Evolutionary conservation across 2,329 filamentous ascomycete genomes (phyloP).

Genomic region (Emericellopsis atlantica): DNA sequence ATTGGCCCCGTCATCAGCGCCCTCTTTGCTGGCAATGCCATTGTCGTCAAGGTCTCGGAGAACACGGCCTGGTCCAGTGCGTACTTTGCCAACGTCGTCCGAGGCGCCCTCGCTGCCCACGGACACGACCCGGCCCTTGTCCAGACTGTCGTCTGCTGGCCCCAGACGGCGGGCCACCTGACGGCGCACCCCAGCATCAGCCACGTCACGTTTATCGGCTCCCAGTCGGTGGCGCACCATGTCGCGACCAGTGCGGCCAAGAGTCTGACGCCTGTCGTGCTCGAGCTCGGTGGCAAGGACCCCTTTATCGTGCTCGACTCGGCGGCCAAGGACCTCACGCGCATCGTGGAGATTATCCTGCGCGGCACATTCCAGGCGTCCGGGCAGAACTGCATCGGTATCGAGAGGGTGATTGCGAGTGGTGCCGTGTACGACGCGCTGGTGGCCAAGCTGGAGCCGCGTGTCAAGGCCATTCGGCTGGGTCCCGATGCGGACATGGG

Average conservation of each 20-base stretch:
- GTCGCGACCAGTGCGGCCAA: constrained; percentile 81
- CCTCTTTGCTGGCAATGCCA: constrained; percentile 81
- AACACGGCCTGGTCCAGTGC: constrained; percentile 85
- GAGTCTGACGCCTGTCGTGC: constrained; percentile 72
- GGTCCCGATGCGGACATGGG: constrained; percentile 76
- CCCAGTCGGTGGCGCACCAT: constrained; percentile 70
- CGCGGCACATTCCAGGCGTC: constrained; percentile 90
- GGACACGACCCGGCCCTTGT: constrained; percentile 73
- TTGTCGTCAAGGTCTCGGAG: constrained; percentile 90
- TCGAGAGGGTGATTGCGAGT: constrained; percentile 80
- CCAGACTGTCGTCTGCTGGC: constrained; percentile 81
- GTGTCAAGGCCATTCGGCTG: constrained; percentile 61
- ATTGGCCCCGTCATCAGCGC: constrained; percentile 83
- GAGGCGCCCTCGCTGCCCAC: constrained; percentile 67
- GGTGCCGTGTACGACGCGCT: constrained; percentile 66
- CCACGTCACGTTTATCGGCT: constrained; percentile 90
- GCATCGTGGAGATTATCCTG: constrained; percentile 73
- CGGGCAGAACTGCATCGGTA: constrained; percentile 95
- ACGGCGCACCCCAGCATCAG: constrained; percentile 75
- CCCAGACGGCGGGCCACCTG: constrained; percentile 64
- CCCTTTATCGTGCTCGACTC: constrained; percentile 84
- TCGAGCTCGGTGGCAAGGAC: constrained; percentile 93
- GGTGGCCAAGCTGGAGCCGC: constrained; percentile 55
- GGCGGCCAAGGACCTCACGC: constrained; percentile 47
- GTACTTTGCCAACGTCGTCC: constrained; percentile 72